These are phyloP conservation scores for Fusarium sp. DNA, from an alignment of 2,329 filamentous ascomycete species.

Conservation along the genomic window DNA sequence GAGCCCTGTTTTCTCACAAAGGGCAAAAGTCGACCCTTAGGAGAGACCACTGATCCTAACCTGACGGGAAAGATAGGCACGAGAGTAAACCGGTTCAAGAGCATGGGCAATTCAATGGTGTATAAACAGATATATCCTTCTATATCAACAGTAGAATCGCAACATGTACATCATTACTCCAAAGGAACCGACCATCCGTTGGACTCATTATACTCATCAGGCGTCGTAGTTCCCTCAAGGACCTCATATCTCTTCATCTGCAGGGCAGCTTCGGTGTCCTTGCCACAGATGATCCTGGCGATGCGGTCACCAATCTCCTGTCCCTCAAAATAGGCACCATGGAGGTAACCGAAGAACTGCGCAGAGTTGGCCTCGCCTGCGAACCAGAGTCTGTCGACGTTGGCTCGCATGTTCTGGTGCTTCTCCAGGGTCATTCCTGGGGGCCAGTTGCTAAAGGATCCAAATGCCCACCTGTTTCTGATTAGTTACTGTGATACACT, in stretches of 20 bases:
- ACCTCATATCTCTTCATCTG: slow-evolving; percentile 25
- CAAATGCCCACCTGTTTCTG: slow-evolving; percentile 56
- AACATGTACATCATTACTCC: neutral
- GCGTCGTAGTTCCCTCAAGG: slow-evolving; percentile 25
- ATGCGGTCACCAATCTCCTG: slow-evolving; percentile 58
- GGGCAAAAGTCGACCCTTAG: too few species aligned
- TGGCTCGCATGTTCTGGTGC: slow-evolving; percentile 76
- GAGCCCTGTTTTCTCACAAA: too few species aligned
- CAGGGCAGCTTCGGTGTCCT: slow-evolving; percentile 16
- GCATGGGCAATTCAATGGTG: neutral
- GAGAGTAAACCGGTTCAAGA: too few species aligned
- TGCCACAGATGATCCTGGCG: slow-evolving; percentile 39
- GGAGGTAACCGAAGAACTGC: slow-evolving; percentile 73
- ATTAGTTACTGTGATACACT: neutral
- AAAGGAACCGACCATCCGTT: slow-evolving; percentile 29
- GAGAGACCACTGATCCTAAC: too few species aligned
- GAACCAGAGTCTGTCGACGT: slow-evolving; percentile 69
- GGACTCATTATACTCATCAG: slow-evolving; percentile 26
- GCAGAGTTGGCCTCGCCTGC: slow-evolving; percentile 72
- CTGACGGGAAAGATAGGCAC: too few species aligned
- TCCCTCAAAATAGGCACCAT: slow-evolving; percentile 70
- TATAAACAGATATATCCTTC: neutral
- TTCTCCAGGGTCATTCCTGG: slow-evolving; percentile 69
- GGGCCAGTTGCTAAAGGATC: slow-evolving; percentile 77
- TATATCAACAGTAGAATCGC: neutral